phyloP scores from a whole-genome alignment of 805 yeast species.

The Metschnikowia gelsemii region DNA sequence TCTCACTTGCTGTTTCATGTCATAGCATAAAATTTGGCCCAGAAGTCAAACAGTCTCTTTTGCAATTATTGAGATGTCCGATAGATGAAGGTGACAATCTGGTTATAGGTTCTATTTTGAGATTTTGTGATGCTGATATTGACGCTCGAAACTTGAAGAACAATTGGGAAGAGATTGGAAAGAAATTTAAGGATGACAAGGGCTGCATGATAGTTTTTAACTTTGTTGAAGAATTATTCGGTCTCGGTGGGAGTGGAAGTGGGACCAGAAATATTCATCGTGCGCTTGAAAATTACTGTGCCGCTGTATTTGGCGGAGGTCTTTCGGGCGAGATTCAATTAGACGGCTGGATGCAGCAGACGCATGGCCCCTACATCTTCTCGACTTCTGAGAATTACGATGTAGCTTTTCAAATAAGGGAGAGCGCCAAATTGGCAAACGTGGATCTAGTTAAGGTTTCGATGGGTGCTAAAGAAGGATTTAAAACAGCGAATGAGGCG shows the following conservation, averaged over 20 bases:
- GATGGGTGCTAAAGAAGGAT: slow-evolving; percentile 73
- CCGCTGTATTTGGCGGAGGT: neutral
- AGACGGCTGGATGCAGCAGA: slow-evolving; percentile 9
- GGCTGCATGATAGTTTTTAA: neutral
- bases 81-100: neutral
- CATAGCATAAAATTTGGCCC: slow-evolving; percentile 27
- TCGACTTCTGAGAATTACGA: slow-evolving; percentile 66
- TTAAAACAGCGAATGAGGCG: slow-evolving; percentile 54
- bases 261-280: neutral
- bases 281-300: slow-evolving; percentile 2
- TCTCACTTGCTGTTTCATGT: slow-evolving; percentile 34
- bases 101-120: neutral
- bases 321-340: neutral
- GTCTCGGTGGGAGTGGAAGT: neutral
- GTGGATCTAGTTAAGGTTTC: slow-evolving; percentile 48
- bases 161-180: neutral
- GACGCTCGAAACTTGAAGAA: neutral
- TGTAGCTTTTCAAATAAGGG: slow-evolving; percentile 54
- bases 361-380: slow-evolving; percentile 45
- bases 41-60: slow-evolving; percentile 20
- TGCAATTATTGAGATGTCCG: neutral
- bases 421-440: slow-evolving; percentile 35
- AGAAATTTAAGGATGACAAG: neutral
- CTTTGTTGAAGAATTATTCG: slow-evolving; percentile 5
- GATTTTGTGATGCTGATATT: neutral